These are phyloP conservation scores for Cyberlindnera mycetangii DNA, from an alignment of 805 yeast species.

Conservation along the genomic window DNA sequence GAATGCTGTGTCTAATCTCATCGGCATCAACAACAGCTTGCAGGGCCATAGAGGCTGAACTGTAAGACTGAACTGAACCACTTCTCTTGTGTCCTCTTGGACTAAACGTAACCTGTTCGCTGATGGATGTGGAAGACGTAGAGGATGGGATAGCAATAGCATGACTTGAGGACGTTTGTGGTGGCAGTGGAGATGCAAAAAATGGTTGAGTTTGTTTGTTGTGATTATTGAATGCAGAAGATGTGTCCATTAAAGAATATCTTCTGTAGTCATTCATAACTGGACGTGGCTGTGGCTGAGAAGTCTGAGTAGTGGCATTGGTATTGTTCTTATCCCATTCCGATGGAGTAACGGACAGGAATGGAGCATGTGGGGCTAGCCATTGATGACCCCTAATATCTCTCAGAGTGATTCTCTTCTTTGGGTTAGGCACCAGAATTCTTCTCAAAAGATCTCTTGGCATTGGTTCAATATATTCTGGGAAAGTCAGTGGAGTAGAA, in stretches of 20 bases:
- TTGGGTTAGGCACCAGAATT: conserved; percentile 83
- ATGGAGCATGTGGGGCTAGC: conserved; percentile 80
- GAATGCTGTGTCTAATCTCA: conserved; percentile 28
- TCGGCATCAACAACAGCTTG: conserved; percentile 75
- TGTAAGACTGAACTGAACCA: conserved; percentile 37
- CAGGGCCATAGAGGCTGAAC: conserved; percentile 64
- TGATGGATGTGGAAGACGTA: conserved; percentile 31
- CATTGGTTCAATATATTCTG: conserved; percentile 86
- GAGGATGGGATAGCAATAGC: conserved; percentile 48
- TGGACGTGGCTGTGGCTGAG: conserved; percentile 29
- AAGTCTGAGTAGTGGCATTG: conserved; percentile 28
- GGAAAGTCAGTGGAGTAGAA: conserved; percentile 87
- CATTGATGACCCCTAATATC: conserved; percentile 82
- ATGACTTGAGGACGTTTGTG: conserved; percentile 65
- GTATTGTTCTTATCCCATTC: conserved; percentile 72
- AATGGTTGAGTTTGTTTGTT: conserved; percentile 21
- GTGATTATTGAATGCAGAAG: conserved; percentile 38
- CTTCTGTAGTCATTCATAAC: conserved; percentile 31
- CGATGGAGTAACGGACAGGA: conserved; percentile 77
- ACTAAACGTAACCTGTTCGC: conserved; percentile 20
- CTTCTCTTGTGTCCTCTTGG: conserved; percentile 35
- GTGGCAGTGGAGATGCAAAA: conserved; percentile 58
- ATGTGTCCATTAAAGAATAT: conserved; percentile 43
- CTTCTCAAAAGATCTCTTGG: conserved; percentile 88
- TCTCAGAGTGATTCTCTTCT: conserved; percentile 61